phyloP scores from a whole-genome alignment of 2,329 filamentous ascomycete species.

The Pyricularia sp. region DNA sequence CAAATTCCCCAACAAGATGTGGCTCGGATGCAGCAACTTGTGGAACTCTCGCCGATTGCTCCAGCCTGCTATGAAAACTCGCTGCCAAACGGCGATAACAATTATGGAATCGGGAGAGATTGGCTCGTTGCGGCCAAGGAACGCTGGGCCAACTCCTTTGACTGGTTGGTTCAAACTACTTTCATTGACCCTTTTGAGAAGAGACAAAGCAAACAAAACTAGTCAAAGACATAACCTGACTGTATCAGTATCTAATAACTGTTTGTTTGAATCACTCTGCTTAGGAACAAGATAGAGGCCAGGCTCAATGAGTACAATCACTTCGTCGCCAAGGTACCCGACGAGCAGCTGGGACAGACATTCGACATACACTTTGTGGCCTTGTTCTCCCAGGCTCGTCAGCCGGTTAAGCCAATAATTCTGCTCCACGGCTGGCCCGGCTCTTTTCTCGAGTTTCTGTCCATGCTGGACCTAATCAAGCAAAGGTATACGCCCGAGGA shows the following conservation, averaged over 20 bases:
- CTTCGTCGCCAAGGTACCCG: slow-evolving; percentile 30
- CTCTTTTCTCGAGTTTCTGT: slow-evolving; percentile 45
- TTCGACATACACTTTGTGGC: slow-evolving; percentile 42
- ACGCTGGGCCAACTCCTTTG: slow-evolving; percentile 32
- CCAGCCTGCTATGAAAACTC: slow-evolving; percentile 9
- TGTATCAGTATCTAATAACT: neutral
- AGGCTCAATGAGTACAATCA: slow-evolving; percentile 39
- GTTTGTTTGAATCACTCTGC: neutral
- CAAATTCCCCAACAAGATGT: slow-evolving; percentile 8
- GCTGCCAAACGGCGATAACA: slow-evolving; percentile 3
- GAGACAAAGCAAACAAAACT: neutral
- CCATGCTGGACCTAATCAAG: slow-evolving; percentile 33
- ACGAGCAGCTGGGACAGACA: slow-evolving; percentile 18
- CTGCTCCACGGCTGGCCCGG: slow-evolving; percentile 48
- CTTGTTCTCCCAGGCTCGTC: slow-evolving; percentile 37
- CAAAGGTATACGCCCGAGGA: slow-evolving; percentile 36
- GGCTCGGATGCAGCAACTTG: slow-evolving; percentile 12
- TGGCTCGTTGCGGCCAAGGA: slow-evolving; percentile 33
- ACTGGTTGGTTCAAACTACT: slow-evolving; percentile 30
- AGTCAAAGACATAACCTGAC: neutral
- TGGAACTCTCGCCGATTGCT: slow-evolving; percentile 7
- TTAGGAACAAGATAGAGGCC: slow-evolving; percentile 7
- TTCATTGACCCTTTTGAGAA: neutral
- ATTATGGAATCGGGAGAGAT: slow-evolving; percentile 17
- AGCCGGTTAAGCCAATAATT: slow-evolving; percentile 37